Conservation (phyloP, 2,329 filamentous ascomycete genomes). For the Madurella mycetomatis region DNA sequence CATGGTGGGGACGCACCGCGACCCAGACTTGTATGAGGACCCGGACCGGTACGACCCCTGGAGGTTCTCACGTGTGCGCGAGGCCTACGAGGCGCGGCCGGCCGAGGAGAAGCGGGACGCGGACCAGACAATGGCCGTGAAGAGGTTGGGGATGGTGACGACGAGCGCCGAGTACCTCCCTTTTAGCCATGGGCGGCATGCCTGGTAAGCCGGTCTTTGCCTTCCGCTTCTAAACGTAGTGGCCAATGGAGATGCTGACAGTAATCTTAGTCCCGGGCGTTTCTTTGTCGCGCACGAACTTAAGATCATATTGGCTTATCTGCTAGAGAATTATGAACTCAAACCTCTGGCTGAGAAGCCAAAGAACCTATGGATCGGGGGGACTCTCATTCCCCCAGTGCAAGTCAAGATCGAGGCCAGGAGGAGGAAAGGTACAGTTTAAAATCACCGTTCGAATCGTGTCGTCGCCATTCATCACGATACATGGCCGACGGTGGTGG, state of each 20-base stretch:
- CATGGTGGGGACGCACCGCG: slow-evolving; percentile 43
- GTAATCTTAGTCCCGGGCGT: slow-evolving; percentile 41
- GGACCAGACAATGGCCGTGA: slow-evolving; percentile 32
- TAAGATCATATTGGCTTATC: slow-evolving; percentile 49
- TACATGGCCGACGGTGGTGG: too few relatives aligned
- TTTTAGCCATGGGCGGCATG: slow-evolving; percentile 56
- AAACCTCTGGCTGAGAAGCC: slow-evolving; percentile 38
- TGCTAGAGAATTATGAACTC: slow-evolving; percentile 51
- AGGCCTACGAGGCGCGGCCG: slow-evolving; percentile 33
- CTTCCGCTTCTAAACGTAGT: too few relatives aligned
- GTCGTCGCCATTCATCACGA: background rate
- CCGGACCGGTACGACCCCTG: slow-evolving; percentile 45
- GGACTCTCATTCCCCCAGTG: slow-evolving; percentile 38
- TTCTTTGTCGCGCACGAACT: slow-evolving; percentile 54
- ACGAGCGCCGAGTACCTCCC: slow-evolving; percentile 47
- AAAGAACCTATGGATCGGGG: slow-evolving; percentile 41
- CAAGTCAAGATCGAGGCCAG: slow-evolving; percentile 31
- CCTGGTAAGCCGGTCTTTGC: slow-evolving; percentile 32
- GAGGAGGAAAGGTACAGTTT: slow-evolving; percentile 23
- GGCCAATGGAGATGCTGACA: background rate
- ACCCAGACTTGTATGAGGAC: slow-evolving; percentile 40
- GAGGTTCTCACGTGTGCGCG: slow-evolving; percentile 42
- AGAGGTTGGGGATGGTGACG: slow-evolving; percentile 48
- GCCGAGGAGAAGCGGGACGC: slow-evolving; percentile 28
- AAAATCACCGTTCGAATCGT: background rate